Conservation (phyloP, 148 eudicot species). For the Arbutus unedo region DNA sequence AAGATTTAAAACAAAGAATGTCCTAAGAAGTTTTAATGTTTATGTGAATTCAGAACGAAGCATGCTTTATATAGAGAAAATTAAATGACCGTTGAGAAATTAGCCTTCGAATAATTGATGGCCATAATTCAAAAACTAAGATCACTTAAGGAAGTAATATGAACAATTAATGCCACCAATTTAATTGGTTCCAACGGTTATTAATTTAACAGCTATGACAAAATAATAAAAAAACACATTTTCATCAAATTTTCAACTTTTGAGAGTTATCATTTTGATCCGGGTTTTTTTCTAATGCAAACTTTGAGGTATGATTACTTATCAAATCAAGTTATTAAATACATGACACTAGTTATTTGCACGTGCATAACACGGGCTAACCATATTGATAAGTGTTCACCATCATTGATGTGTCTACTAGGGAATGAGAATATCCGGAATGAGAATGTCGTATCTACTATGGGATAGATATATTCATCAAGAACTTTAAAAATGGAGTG, state of each 20-base stretch:
- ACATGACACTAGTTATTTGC: background rate
- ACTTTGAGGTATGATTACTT: no score
- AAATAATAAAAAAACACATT: background rate
- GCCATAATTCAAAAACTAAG: background rate
- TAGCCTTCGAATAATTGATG: background rate
- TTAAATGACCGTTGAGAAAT: background rate
- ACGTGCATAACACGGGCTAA: background rate
- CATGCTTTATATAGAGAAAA: background rate
- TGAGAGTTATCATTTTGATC: background rate
- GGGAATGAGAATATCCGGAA: no score
- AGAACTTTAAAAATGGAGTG: no score
- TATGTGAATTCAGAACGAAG: background rate
- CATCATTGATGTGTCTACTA: no score
- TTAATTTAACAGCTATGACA: background rate
- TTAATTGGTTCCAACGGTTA: background rate
- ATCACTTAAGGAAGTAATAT: background rate
- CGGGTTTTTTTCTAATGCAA: no score
- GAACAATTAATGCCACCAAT: background rate
- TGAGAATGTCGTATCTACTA: no score
- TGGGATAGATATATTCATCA: no score
- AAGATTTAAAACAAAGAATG: no score
- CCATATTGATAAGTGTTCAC: background rate
- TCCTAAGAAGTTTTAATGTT: no score
- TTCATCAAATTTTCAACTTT: background rate
- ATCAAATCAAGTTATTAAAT: no score